A percentile compares a stretch with the other conserved stretches of the same genome.
Conservation (phyloP, 2,329 filamentous ascomycete genomes). For the Madurella mycetomatis region DNA sequence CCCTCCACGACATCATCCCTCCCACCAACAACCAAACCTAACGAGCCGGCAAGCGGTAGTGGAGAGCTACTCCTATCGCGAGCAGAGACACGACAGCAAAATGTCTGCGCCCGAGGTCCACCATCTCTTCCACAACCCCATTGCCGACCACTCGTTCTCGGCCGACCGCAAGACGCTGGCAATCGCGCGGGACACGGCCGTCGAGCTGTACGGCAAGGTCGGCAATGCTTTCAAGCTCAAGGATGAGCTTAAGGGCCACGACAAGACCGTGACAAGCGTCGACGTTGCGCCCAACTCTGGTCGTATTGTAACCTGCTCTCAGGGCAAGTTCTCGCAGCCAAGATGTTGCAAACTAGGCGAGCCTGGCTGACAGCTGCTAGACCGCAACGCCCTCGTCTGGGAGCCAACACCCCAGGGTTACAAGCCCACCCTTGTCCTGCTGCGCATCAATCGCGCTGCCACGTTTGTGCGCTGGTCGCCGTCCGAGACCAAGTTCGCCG, state of each 20-base stretch:
- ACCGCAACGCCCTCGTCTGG: conserved; percentile 97
- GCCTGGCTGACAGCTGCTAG: conserved; percentile 40
- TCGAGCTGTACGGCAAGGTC: conserved; percentile 78
- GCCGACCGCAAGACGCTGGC: conserved; percentile 83
- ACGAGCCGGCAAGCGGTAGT: conserved; percentile 61
- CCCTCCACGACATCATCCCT: conserved; percentile 6
- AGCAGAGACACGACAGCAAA: conserved; percentile 27
- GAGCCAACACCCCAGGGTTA: conserved; percentile 88
- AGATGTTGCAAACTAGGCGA: neutral
- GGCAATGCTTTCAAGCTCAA: conserved; percentile 76
- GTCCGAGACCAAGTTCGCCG: conserved; percentile 94
- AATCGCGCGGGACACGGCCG: conserved; percentile 81
- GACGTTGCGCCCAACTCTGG: conserved; percentile 90
- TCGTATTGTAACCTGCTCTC: conserved; percentile 95
- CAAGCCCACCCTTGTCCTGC: conserved; percentile 93
- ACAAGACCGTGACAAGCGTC: conserved; percentile 93
- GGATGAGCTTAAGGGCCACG: conserved; percentile 92
- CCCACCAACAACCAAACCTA: neutral
- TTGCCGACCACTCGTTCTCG: conserved; percentile 97
- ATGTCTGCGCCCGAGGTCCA: conserved; percentile 91
- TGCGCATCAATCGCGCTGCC: conserved; percentile 93
- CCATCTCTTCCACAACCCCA: conserved; percentile 93
- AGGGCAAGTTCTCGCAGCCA: conserved; percentile 54
- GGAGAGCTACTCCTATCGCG: conserved; percentile 93
- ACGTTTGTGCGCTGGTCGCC: conserved; percentile 98